phyloP scores from a whole-genome alignment of 805 yeast genomes.

The Yamadazyma takamatsuzukensis region DNA sequence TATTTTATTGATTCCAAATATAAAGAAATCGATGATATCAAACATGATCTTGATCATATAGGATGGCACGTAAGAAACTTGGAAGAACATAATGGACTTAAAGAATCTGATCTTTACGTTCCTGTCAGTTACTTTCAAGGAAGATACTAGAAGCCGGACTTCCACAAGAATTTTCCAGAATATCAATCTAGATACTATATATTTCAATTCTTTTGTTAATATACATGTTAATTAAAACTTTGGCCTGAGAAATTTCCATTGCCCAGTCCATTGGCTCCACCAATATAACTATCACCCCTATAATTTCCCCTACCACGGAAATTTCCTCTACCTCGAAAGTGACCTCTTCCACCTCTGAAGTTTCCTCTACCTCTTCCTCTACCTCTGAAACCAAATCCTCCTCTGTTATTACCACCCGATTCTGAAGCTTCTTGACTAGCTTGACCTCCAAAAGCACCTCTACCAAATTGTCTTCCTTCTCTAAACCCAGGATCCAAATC shows the following conservation, averaged over 20 bases:
- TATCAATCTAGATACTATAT: too few relatives aligned
- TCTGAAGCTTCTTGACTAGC: conserved; percentile 60
- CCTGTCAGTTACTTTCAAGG: conserved; percentile 25
- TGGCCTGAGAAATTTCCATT: too few relatives aligned
- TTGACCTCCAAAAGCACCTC: conserved; percentile 93
- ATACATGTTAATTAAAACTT: too few relatives aligned
- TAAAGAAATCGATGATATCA: conserved; percentile 28
- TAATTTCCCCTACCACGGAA: conserved; percentile 20
- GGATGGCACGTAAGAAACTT: conserved; percentile 33
- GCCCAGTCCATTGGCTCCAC: too few relatives aligned
- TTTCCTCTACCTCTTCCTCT: conserved; percentile 47
- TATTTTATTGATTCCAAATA: conserved; percentile 17
- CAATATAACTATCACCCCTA: too few relatives aligned
- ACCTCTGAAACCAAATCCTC: conserved; percentile 39
- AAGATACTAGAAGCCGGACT: conserved; percentile 10
- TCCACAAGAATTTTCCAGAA: conserved; percentile 8
- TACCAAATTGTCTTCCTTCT: conserved; percentile 94
- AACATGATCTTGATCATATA: conserved; percentile 27
- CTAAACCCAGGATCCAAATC: conserved; percentile 95
- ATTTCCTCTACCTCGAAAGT: conserved; percentile 24
- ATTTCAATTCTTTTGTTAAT: too few relatives aligned
- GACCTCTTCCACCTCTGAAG: conserved; percentile 37
- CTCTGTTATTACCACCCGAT: conserved; percentile 24
- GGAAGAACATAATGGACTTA: conserved; percentile 27
- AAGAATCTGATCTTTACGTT: conserved; percentile 23